These are phyloP conservation scores for Cryptosporidium muris DNA, from an alignment of 169 alveolate species.

Conservation along the genomic window DNA sequence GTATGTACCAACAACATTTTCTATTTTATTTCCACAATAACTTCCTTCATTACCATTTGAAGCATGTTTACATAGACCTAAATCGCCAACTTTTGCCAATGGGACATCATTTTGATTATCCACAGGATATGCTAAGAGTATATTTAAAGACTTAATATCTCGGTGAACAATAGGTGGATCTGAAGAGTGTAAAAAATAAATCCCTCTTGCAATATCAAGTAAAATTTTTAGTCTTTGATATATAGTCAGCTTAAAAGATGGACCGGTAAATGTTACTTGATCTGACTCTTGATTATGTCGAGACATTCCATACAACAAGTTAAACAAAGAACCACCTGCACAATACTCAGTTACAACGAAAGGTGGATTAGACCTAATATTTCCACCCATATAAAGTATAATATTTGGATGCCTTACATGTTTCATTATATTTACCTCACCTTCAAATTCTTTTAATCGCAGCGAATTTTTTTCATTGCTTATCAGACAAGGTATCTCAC, in stretches of 20 bases:
- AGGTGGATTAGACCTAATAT: slow-evolving; percentile 76
- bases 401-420: slow-evolving; percentile 85
- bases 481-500: slow-evolving; percentile 8
- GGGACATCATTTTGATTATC: slow-evolving; percentile 33
- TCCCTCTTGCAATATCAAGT: slow-evolving; percentile 85
- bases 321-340: slow-evolving; percentile 69
- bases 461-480: slow-evolving; percentile 52
- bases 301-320: slow-evolving; percentile 36
- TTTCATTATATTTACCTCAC: slow-evolving; percentile 85
- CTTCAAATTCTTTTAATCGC: slow-evolving; percentile 80
- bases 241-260: slow-evolving; percentile 72
- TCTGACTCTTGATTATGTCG: slow-evolving; percentile 20
- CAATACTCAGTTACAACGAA: slow-evolving; percentile 67
- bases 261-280: slow-evolving; percentile 11
- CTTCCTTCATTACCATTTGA: slow-evolving; percentile 10
- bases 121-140: slow-evolving; percentile 78
- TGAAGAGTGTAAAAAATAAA: slow-evolving; percentile 84
- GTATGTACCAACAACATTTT: slow-evolving; percentile 80
- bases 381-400: slow-evolving; percentile 87
- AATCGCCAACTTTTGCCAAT: slow-evolving; percentile 61
- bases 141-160: slow-evolving; percentile 88
- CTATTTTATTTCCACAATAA: background rate
- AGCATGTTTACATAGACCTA: slow-evolving; percentile 37
- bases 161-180: slow-evolving; percentile 89
- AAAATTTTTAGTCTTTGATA: slow-evolving; percentile 81